A percentile compares a stretch with the other conserved stretches of the same genome.
phyloP scores from a whole-genome alignment of 495 filamentous ascomycete species.

The Neurospora hispaniola region DNA sequence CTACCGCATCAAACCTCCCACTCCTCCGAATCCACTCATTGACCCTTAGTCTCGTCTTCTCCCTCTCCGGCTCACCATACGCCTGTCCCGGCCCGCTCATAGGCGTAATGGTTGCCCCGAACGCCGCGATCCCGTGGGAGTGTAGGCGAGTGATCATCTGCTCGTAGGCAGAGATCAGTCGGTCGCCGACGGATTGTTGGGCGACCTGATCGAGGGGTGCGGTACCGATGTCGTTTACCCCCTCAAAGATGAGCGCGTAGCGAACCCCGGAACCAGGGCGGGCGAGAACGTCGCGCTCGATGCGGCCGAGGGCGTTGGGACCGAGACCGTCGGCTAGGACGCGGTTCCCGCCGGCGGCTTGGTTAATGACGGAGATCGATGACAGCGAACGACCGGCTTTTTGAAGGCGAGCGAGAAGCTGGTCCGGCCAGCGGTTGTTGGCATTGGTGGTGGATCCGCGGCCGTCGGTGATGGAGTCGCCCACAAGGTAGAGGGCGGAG shows the following conservation, averaged over 20 bases:
- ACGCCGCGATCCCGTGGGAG: conserved; percentile 37
- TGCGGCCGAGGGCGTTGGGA: conserved; percentile 44
- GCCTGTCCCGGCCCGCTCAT: conserved; percentile 33
- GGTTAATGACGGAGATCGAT: conserved; percentile 44
- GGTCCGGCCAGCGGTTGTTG: conserved; percentile 58
- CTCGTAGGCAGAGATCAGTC: conserved; percentile 42
- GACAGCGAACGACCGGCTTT: conserved; percentile 10
- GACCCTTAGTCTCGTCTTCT: conserved; percentile 43
- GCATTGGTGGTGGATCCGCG: conserved; percentile 44
- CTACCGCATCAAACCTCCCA: conserved; percentile 48
- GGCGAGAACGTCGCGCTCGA: conserved; percentile 50
- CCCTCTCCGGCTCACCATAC: conserved; percentile 40
- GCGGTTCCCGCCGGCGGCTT: conserved; percentile 60
- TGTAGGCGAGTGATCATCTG: conserved; percentile 47
- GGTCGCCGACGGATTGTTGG: conserved; percentile 34
- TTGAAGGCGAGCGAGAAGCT: conserved; percentile 41
- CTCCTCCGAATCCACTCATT: conserved; percentile 50
- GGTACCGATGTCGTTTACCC: conserved; percentile 55
- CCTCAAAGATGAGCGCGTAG: conserved; percentile 52
- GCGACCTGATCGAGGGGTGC: conserved; percentile 25
- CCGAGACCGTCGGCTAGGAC: conserved; percentile 49
- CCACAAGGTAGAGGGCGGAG: conserved; percentile 44
- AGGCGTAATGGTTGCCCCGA: conserved; percentile 55
- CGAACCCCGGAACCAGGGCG: conserved; percentile 31
- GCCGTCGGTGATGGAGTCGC: conserved; percentile 62